phyloP scores from a whole-genome alignment of 1,139 yeast species.

The Saccharomyces uvarum region DNA sequence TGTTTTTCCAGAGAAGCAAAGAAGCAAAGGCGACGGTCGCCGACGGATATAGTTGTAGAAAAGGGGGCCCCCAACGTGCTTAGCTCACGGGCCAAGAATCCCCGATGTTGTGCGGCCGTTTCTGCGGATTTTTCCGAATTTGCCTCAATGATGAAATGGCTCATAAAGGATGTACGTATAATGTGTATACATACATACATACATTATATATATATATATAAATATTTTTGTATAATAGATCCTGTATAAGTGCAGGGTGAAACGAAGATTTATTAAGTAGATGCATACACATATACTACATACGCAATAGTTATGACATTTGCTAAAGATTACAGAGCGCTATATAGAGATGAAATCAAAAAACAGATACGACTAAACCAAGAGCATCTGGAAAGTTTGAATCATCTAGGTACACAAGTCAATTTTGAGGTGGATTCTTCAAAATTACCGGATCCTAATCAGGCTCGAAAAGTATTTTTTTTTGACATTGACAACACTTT shows the following conservation, averaged over 20 bases:
- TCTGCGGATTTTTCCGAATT: background rate
- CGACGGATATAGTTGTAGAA: background rate
- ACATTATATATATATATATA: background rate
- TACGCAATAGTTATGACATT: constrained; percentile 2
- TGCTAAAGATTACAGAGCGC: constrained; percentile 3
- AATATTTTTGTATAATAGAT: background rate
- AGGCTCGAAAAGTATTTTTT: constrained; percentile 47
- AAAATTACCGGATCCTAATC: constrained; percentile 18
- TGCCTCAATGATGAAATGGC: background rate
- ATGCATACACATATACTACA: background rate
- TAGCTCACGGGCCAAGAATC: background rate
- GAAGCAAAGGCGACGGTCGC: background rate
- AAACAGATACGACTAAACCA: constrained; percentile 26
- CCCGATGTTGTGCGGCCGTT: background rate
- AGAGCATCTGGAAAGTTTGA: constrained; percentile 26
- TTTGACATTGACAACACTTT: constrained; percentile 92
- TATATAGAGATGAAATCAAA: constrained; percentile 20
- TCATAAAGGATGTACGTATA: background rate
- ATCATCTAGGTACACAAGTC: constrained; percentile 30
- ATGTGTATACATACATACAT: background rate
- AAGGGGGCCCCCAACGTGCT: background rate
- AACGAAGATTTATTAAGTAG: background rate
- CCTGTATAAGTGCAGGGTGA: background rate
- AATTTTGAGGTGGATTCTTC: constrained; percentile 20
- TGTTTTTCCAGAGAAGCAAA: background rate